A percentile compares a stretch with the other conserved stretches of the same genome.
Evolutionary conservation across 1,284 basidiomycete species (phyloP).

Genomic region (Malassezia psittaci): DNA sequence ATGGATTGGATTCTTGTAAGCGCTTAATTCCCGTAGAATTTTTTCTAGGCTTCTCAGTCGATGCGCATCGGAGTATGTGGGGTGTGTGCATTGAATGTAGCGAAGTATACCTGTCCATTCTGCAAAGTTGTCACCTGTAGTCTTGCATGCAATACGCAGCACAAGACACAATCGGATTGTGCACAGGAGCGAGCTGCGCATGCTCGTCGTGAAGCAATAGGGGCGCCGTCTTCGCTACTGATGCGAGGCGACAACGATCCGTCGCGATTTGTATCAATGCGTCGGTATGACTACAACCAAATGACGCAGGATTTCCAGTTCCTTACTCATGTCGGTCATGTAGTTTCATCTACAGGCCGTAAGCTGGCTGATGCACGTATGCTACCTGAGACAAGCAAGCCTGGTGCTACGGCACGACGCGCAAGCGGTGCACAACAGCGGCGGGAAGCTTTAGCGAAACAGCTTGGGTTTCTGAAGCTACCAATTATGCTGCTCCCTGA

Average conservation of each 20-base stretch:
- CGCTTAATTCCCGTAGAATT: constrained; percentile 6
- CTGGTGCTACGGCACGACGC: neutral
- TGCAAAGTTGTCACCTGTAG: constrained; percentile 9
- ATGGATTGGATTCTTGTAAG: neutral
- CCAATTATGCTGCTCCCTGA: constrained; percentile 16
- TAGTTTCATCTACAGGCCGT: constrained; percentile 10
- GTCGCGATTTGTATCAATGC: constrained; percentile 10
- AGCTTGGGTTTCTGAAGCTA: constrained; percentile 9
- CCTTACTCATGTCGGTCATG: constrained; percentile 13
- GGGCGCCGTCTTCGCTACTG: constrained; percentile 2
- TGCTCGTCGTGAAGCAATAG: neutral
- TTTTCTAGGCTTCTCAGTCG: neutral
- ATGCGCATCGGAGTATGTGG: constrained; percentile 1
- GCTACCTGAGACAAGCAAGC: neutral
- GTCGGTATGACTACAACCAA: constrained; percentile 14
- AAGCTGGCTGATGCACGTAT: constrained; percentile 3
- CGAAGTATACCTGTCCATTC: constrained; percentile 17
- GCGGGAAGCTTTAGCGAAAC: constrained; percentile 8
- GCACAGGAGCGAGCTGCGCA: neutral
- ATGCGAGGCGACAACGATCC: neutral
- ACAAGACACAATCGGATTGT: constrained; percentile 5
- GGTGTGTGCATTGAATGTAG: constrained; percentile 1
- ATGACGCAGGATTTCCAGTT: constrained; percentile 16
- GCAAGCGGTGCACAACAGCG: constrained; percentile 8
- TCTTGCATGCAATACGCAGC: constrained; percentile 6